phyloP scores from a whole-genome alignment of 495 filamentous ascomycete species.

The Xylaria grammica region DNA sequence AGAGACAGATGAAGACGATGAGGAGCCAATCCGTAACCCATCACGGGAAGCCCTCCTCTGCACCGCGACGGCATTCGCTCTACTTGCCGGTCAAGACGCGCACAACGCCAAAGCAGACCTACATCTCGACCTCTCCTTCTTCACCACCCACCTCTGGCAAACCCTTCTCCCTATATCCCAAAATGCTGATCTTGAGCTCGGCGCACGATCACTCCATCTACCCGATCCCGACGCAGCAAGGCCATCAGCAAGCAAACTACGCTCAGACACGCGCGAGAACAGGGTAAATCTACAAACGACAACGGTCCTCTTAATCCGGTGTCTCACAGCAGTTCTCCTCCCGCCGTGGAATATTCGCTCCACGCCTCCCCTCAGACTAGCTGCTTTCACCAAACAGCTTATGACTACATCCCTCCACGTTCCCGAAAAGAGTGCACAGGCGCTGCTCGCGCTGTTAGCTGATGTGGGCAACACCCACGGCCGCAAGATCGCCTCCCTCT shows the following conservation, averaged over 20 bases:
- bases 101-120: constrained; percentile 65
- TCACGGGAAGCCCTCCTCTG: constrained; percentile 90
- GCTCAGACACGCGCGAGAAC: constrained; percentile 46
- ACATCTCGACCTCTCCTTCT: constrained; percentile 90
- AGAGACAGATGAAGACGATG: constrained; percentile 48
- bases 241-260: constrained; percentile 27
- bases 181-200: constrained; percentile 84
- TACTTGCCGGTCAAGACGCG: constrained; percentile 88
- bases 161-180: constrained; percentile 76
- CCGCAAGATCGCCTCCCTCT: constrained; percentile 70
- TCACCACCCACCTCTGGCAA: constrained; percentile 89
- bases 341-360: constrained; percentile 66
- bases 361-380: constrained; percentile 77
- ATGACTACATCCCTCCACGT: constrained; percentile 80
- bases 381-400: constrained; percentile 91
- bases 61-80: constrained; percentile 91
- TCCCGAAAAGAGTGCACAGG: constrained; percentile 84
- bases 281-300: constrained; percentile 94
- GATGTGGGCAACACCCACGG: constrained; percentile 76
- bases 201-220: constrained; percentile 78
- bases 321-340: constrained; percentile 76
- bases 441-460: constrained; percentile 72
- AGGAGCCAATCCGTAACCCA: constrained; percentile 61
- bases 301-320: constrained; percentile 85
- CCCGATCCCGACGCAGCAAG: constrained; percentile 68